phyloP scores from a whole-genome alignment of 2,329 filamentous ascomycete species.

The Ophiostoma pallidulum region DNA sequence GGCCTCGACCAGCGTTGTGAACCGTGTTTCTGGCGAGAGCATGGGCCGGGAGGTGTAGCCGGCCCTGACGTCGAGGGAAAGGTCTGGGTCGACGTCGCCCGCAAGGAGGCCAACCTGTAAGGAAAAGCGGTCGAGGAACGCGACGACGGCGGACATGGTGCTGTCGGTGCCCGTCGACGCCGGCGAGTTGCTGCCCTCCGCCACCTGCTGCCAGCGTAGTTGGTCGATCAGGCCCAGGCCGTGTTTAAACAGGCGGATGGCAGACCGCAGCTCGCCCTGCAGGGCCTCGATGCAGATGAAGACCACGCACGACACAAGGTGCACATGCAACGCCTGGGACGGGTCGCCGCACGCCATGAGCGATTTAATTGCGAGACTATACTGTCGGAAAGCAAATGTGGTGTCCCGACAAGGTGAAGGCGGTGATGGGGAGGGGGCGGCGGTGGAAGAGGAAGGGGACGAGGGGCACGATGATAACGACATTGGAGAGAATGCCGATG shows the following conservation, averaged over 20 bases:
- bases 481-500: no score
- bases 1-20: conserved; percentile 1
- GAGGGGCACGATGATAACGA: no score
- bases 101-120: conserved; percentile 10
- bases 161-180: background rate
- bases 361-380: conserved; percentile 10
- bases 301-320: conserved; percentile 13
- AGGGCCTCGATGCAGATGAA: conserved; percentile 15
- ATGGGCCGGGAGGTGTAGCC: background rate
- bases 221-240: conserved; percentile 7
- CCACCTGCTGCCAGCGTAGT: background rate
- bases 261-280: conserved; percentile 11
- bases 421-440: no score
- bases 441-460: no score
- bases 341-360: conserved; percentile 1
- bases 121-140: conserved; percentile 11
- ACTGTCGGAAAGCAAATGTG: conserved; percentile 6
- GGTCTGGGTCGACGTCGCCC: conserved; percentile 2
- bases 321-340: background rate
- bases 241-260: conserved; percentile 12
- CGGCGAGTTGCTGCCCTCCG: background rate
- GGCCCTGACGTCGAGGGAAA: background rate
- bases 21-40: background rate
- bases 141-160: conserved; percentile 6
- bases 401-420: background rate